These are phyloP conservation scores for Tylopilus sp. DNA, from an alignment of 768 basidiomycete genomes.

Conservation along the genomic window DNA sequence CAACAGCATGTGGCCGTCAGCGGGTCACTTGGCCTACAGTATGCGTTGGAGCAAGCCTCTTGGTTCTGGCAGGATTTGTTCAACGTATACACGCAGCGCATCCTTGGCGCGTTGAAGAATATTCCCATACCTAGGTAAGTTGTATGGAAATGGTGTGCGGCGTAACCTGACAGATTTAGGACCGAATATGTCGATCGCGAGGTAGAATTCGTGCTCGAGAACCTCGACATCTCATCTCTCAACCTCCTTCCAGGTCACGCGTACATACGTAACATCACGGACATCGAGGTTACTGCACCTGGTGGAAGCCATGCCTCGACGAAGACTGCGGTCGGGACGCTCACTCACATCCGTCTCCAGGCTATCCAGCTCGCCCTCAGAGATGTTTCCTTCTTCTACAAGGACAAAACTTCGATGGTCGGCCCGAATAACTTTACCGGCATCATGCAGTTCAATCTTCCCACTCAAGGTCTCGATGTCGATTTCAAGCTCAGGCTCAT, in stretches of 20 bases:
- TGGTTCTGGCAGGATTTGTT: slow-evolving; percentile 84
- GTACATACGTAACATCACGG: slow-evolving; percentile 69
- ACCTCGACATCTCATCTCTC: slow-evolving; percentile 66
- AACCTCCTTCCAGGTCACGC: slow-evolving; percentile 66
- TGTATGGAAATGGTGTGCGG: not conserved
- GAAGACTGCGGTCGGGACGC: slow-evolving; percentile 53
- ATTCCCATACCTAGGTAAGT: slow-evolving; percentile 68
- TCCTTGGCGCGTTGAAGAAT: slow-evolving; percentile 50
- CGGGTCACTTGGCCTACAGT: slow-evolving; percentile 44
- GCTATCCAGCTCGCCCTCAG: slow-evolving; percentile 60
- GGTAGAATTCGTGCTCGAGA: slow-evolving; percentile 72
- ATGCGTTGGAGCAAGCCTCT: slow-evolving; percentile 55
- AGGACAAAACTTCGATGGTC: slow-evolving; percentile 53
- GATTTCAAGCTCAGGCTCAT: slow-evolving; percentile 66
- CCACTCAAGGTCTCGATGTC: slow-evolving; percentile 63
- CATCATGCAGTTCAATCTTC: slow-evolving; percentile 57
- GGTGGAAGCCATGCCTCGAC: slow-evolving; percentile 30
- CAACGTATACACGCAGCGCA: slow-evolving; percentile 70
- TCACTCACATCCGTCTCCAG: slow-evolving; percentile 63
- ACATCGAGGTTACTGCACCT: slow-evolving; percentile 50
- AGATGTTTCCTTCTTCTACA: slow-evolving; percentile 74
- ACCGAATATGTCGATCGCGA: slow-evolving; percentile 69
- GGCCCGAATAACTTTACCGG: slow-evolving; percentile 60
- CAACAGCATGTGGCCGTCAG: slow-evolving; percentile 39
- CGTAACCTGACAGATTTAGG: slow-evolving; percentile 32